Evolutionary conservation across 768 basidiomycete genomes (phyloP), one percentile per base, ranked within the genome.

Genomic region (Panellus pusillus): DNA sequence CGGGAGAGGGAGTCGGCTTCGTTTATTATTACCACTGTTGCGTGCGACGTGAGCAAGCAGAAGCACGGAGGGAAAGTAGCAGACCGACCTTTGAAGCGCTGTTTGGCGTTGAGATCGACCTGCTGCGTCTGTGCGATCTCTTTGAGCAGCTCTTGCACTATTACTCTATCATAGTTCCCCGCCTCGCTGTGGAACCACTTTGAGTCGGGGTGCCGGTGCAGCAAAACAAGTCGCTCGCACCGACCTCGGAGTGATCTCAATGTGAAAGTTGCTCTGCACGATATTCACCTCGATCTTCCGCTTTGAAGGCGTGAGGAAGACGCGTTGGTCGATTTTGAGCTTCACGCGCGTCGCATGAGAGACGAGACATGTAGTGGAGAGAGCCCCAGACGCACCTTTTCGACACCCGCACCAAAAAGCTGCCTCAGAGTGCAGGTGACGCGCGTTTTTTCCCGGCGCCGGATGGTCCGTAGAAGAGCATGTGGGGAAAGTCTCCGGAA

Each of bases 121-220:
- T 98, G 96, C 68, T 99, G 96, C 2, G 95, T 99, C 70, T 98
- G 95, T 1, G 96, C 96, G 63, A 99, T 98, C 72, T 98, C 96
- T 70, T 98, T 99, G 52, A 99, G 71, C 41, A 99, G 80, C 64
- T 99, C 96, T 65, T 98, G 96, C 47, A 99, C 93, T 44, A 99
- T 93, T 1, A 94, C 81, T 57, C 96, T 79, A 68, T 99, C 96
- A 64, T 89, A 97, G 64, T 87, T 96, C 12, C 96, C 96, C 0
- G 94, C 94, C 73, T 99, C 96, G 61, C 96, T 98, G 67, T 9
- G 53, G 17, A 44, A 47, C 37, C 4, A 9, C 15, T 9, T 32
- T 57, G 9, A 19, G 37, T 32, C 24, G 38, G 32, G 47, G 27
- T 24, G n/a, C 24, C 24, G 3, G 24, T 24, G 24, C 24, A 24